phyloP scores from a whole-genome alignment of 495 filamentous ascomycete genomes.

The Copromyces sp. region DNA sequence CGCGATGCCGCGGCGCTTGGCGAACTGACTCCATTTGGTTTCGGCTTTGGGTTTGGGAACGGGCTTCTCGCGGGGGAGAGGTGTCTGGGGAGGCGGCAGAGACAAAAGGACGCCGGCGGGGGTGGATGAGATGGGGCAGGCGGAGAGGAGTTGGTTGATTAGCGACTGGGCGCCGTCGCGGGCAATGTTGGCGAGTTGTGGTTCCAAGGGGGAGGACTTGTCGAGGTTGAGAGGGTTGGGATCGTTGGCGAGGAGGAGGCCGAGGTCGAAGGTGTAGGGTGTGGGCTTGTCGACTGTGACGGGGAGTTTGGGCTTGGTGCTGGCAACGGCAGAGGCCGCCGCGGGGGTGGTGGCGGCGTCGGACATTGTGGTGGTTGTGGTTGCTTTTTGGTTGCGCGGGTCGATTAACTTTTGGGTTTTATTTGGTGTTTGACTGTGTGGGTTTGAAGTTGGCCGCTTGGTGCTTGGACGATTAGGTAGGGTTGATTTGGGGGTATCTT shows the following conservation, averaged over 20 bases:
- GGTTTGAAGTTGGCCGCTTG: not conserved
- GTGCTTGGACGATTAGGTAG: not conserved
- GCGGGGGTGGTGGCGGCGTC: constrained; percentile 1
- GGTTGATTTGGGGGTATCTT: not conserved
- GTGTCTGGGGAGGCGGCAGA: constrained; percentile 57
- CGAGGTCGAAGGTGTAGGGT: constrained; percentile 87
- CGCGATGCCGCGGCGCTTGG: constrained; percentile 89
- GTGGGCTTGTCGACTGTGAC: constrained; percentile 71
- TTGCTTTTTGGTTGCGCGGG: not conserved
- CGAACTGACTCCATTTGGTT: constrained; percentile 93
- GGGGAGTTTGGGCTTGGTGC: constrained; percentile 29
- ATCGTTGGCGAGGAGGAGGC: constrained; percentile 71
- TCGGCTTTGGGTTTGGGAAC: constrained; percentile 66
- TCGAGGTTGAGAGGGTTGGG: constrained; percentile 60
- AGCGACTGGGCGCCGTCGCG: constrained; percentile 82
- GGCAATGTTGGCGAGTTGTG: constrained; percentile 54
- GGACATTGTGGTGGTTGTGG: constrained; percentile 25
- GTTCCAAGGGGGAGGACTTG: constrained; percentile 32
- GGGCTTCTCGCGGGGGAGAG: constrained; percentile 81
- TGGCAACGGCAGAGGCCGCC: not conserved
- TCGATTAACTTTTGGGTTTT: not conserved
- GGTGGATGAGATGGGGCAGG: constrained; percentile 62
- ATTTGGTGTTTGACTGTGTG: not conserved
- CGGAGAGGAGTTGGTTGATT: constrained; percentile 69
- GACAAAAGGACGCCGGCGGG: constrained; percentile 60